These are phyloP conservation scores for Tolypocladium cylindrosporum DNA, from an alignment of 2,329 filamentous ascomycete genomes.

Conservation along the genomic window DNA sequence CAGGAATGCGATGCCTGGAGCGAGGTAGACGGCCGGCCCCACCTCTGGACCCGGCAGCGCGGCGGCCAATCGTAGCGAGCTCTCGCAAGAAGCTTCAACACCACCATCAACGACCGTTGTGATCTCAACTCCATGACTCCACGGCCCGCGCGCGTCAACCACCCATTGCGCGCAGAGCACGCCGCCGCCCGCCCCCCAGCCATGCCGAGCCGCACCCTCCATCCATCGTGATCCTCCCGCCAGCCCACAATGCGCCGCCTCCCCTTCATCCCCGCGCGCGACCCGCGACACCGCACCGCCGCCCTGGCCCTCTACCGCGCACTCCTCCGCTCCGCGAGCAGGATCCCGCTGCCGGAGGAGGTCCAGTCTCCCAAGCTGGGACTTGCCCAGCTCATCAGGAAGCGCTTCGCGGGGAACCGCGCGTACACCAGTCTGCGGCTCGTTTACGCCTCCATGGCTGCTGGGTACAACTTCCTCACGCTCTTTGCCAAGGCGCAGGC, in stretches of 20 bases:
- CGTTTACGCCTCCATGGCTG: slow-evolving; percentile 50
- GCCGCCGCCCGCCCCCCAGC: not conserved
- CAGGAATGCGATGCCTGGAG: no score
- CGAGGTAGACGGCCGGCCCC: not conserved
- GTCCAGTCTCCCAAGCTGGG: slow-evolving; percentile 11
- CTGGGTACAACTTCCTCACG: slow-evolving; percentile 53
- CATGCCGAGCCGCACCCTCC: not conserved
- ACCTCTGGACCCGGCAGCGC: not conserved
- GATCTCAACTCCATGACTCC: not conserved
- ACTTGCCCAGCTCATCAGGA: slow-evolving; percentile 41
- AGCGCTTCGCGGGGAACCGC: slow-evolving; percentile 51
- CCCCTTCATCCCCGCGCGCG: slow-evolving; percentile 35
- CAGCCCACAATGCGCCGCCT: slow-evolving; percentile 15
- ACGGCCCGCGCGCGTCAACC: not conserved
- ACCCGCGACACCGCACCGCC: slow-evolving; percentile 43
- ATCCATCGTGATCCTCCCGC: not conserved
- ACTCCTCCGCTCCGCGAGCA: slow-evolving; percentile 48
- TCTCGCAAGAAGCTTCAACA: not conserved
- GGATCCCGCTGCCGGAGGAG: slow-evolving; percentile 41
- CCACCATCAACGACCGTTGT: not conserved
- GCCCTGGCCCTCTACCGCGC: slow-evolving; percentile 64
- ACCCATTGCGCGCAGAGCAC: not conserved
- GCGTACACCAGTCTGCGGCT: slow-evolving; percentile 48
- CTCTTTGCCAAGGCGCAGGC: slow-evolving; percentile 27
- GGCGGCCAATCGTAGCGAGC: not conserved